Base-by-base conservation (phyloP, 2,329 filamentous ascomycete genomes). In the Diaporthe citriasiana region DNA sequence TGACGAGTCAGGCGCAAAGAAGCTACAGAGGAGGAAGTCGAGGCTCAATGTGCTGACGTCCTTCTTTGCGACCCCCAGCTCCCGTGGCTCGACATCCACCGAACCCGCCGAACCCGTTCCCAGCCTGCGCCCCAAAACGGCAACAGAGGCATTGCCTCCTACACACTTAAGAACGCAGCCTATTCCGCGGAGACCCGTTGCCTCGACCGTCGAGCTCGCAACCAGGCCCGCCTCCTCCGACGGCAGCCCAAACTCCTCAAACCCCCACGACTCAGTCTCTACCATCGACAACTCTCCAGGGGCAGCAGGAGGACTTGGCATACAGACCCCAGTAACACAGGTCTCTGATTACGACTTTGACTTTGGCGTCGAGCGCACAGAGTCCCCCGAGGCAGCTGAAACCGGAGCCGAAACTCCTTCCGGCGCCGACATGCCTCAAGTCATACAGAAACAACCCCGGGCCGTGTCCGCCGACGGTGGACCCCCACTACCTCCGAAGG, bases 21-120 rank as follows among this genome's bases (percentile, higher is more conserved):
- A 50, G 65, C 47, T 70, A 17, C 72, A 66, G 38, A 45, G 74
- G 57, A 59, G 74, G 40, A 75, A 72, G 40, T 75, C 74, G 25
- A 75, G 47, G 42, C 69, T 74, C n/a, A 75, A 74, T 27, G 53
- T 75, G 59, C 72, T 75, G 68, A 75, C 74, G 15, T 75, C 74
- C 30, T 57, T 75, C 30, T 75, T 75, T 57, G 65, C 72, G 59
- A 70, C 35, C 33, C 63, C 74, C 66, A 75, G 74, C 68, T 72
- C 74, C 35, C 30, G 53, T 47, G 60, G 53, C 60, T 70, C 71
- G 15, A 25, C 51, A 35, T 55, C n/a, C 15, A 59, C 66, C 38
- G 19, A 45, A 25, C 57, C 74, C 45, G 70, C 66, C 38, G 19
- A 35, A 25, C 57, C 74, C 30, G 40, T 60, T 9, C 19, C 53